These are phyloP conservation scores for Tolypocladium cylindrosporum DNA, from an alignment of 2,329 filamentous ascomycete genomes.

Conservation along the genomic window DNA sequence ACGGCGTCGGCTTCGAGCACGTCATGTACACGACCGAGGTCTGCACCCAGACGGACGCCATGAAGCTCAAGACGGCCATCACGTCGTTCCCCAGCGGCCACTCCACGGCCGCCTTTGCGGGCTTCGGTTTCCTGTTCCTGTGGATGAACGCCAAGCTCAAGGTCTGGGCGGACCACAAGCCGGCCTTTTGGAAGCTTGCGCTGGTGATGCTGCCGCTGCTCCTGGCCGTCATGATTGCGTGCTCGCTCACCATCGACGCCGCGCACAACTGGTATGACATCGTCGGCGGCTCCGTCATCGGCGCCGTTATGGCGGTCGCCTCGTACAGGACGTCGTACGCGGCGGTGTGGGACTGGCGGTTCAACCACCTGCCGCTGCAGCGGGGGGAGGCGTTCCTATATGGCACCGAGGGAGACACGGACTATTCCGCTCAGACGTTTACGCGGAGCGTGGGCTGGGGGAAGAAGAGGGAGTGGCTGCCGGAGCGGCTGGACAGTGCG, in stretches of 20 bases:
- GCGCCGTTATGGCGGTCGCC: conserved; percentile 50
- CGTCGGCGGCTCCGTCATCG: conserved; percentile 52
- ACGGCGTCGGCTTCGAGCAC: conserved; percentile 39
- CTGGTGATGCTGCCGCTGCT: conserved; percentile 49
- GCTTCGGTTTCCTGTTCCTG: conserved; percentile 53
- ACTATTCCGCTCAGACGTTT: conserved; percentile 12
- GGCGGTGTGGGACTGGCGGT: conserved; percentile 59
- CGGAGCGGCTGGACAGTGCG: background rate
- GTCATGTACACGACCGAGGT: conserved; percentile 57
- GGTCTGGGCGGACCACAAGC: conserved; percentile 56
- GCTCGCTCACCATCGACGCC: conserved; percentile 52
- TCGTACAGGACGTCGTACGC: conserved; percentile 59
- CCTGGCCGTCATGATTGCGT: conserved; percentile 48
- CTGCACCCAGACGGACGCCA: conserved; percentile 45
- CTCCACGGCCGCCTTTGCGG: conserved; percentile 53
- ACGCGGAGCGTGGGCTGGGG: conserved; percentile 17
- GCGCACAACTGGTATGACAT: conserved; percentile 65
- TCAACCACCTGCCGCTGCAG: conserved; percentile 55
- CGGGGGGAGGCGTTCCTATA: conserved; percentile 11
- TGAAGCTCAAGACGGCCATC: conserved; percentile 48
- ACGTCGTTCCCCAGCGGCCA: conserved; percentile 62
- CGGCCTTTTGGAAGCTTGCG: conserved; percentile 57
- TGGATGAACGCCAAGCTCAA: conserved; percentile 67
- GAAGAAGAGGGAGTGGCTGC: conserved; percentile 7
- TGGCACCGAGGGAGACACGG: conserved; percentile 7